Evolutionary conservation across 73 alveolate species (phyloP), one percentile per base, ranked within the genome.

Genomic region (Symbiodinium natans): DNA sequence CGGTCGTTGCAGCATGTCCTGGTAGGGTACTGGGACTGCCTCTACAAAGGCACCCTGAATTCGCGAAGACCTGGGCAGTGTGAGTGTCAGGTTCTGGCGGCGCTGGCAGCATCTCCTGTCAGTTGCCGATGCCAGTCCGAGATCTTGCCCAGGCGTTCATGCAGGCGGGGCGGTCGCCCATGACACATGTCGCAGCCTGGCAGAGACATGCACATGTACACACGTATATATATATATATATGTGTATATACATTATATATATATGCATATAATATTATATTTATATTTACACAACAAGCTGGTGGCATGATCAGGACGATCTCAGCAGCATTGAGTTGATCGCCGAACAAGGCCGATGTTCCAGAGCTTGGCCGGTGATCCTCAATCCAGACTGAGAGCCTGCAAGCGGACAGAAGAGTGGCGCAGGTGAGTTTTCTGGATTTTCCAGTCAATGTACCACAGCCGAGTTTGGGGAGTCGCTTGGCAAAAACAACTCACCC

Each of bases 111-210:
- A 39, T 90, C 31, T 90, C 97, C 56, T 90, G 88, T 15, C 80
- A 90, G 77, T 48, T 90, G 52, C 87, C 77, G 46, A 36, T 90
- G 97, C 88, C 88, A 2, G 88, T 82, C 13, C 97, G 97, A 15
- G 97, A 90, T 13, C n/a, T 90, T 42, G 97, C 97, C 80, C 68
- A 90, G 54, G 97, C 97, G 63, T 90, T 90, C 52, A 75, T 90
- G 25, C 87, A 90, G 97, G 87, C 48, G 36, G 85, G 43, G 38
- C 40, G 27, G 38, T 2, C 0, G 10, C 38, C 27, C 21, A 19
- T 13, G 59, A 46, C 59, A 13, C 59, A 46, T 1, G 83, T 13
- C 17, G 92, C 86, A 77, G 86, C 48, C 13, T 17, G n/a, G n/a
- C 86, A 34, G 41, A 40, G 41, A 29, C 10, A 38, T 41, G 92